Evolutionary conservation across 2,329 filamentous ascomycete species (phyloP).

Genomic region (Furcasterigmium sp.): DNA sequence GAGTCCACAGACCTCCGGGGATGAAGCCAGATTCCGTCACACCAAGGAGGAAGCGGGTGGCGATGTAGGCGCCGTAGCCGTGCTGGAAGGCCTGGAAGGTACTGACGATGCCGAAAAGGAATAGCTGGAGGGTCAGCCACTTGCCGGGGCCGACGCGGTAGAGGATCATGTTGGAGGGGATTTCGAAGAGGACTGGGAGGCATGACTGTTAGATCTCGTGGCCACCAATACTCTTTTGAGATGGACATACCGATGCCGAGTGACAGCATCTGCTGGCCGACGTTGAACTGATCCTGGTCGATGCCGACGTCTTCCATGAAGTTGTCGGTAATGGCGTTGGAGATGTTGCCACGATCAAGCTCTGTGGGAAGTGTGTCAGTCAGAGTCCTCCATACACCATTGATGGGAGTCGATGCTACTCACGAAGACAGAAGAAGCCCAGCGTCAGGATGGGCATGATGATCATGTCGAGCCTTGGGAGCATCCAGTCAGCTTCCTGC

Average conservation of each 20-base stretch:
- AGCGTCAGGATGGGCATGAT: slow-evolving; percentile 36
- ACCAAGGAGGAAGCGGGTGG: slow-evolving; percentile 45
- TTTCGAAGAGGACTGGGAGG: slow-evolving; percentile 30
- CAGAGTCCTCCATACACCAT: slow-evolving; percentile 35
- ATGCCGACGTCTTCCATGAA: slow-evolving; percentile 45
- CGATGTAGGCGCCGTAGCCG: slow-evolving; percentile 40
- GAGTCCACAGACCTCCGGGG: slow-evolving; percentile 42
- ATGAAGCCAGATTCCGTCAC: slow-evolving; percentile 51
- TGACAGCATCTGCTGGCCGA: slow-evolving; percentile 45
- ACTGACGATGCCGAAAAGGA: slow-evolving; percentile 46
- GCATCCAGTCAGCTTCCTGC: background rate
- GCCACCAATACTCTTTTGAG: no score
- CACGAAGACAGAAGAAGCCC: slow-evolving; percentile 36
- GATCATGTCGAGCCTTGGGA: slow-evolving; percentile 29
- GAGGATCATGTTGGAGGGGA: slow-evolving; percentile 41
- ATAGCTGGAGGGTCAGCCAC: slow-evolving; percentile 48
- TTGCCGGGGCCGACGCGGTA: slow-evolving; percentile 42
- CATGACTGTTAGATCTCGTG: background rate
- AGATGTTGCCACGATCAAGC: slow-evolving; percentile 31
- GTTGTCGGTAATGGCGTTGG: slow-evolving; percentile 29
- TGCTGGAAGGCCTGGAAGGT: slow-evolving; percentile 49
- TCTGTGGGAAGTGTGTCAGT: slow-evolving; percentile 19
- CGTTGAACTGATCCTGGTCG: slow-evolving; percentile 44
- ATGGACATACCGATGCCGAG: slow-evolving; percentile 29
- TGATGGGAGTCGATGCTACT: slow-evolving; percentile 20